phyloP scores from a whole-genome alignment of 495 filamentous ascomycete genomes.

The Annulohypoxylon stygium region DNA sequence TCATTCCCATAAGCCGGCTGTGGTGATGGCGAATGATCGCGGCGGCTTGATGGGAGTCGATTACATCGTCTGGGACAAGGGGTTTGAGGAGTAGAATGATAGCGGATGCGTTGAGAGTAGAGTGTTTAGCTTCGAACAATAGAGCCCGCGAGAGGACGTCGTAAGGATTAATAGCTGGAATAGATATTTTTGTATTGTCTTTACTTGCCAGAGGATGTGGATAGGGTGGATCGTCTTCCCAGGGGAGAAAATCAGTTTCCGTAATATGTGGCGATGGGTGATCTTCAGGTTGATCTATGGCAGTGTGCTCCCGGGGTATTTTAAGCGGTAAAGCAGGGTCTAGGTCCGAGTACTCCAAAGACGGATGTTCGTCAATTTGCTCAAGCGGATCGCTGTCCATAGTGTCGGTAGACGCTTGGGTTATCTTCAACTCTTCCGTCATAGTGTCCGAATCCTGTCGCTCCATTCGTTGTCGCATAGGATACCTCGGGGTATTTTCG shows the following conservation, averaged over 20 bases:
- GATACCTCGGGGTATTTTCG: slow-evolving; percentile 27
- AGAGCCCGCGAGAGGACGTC: slow-evolving; percentile 62
- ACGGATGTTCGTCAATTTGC: slow-evolving; percentile 16
- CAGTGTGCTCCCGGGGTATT: slow-evolving; percentile 12
- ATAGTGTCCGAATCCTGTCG: slow-evolving; percentile 54
- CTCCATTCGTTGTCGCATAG: slow-evolving; percentile 42
- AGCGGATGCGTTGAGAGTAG: slow-evolving; percentile 63
- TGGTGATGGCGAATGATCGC: slow-evolving; percentile 75
- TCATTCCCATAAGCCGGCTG: slow-evolving; percentile 71
- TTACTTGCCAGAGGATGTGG: slow-evolving; percentile 52
- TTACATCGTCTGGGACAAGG: slow-evolving; percentile 60
- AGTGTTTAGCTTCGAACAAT: slow-evolving; percentile 60
- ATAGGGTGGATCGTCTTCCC: slow-evolving; percentile 62
- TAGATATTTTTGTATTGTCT: slow-evolving; percentile 19
- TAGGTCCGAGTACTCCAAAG: slow-evolving; percentile 9
- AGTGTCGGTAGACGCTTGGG: slow-evolving; percentile 60
- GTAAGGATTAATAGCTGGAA: slow-evolving; percentile 62
- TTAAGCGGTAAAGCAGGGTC: slow-evolving; percentile 11
- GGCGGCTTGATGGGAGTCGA: slow-evolving; percentile 62
- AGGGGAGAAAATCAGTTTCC: slow-evolving; percentile 64
- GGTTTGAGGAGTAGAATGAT: slow-evolving; percentile 67
- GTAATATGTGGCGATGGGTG: slow-evolving; percentile 57
- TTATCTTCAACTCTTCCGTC: slow-evolving; percentile 60
- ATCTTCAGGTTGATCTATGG: slow-evolving; percentile 44
- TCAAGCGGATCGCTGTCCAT: slow-evolving; percentile 45